phyloP scores from a whole-genome alignment of 2,329 filamentous ascomycete genomes.

The Nemania abortiva region DNA sequence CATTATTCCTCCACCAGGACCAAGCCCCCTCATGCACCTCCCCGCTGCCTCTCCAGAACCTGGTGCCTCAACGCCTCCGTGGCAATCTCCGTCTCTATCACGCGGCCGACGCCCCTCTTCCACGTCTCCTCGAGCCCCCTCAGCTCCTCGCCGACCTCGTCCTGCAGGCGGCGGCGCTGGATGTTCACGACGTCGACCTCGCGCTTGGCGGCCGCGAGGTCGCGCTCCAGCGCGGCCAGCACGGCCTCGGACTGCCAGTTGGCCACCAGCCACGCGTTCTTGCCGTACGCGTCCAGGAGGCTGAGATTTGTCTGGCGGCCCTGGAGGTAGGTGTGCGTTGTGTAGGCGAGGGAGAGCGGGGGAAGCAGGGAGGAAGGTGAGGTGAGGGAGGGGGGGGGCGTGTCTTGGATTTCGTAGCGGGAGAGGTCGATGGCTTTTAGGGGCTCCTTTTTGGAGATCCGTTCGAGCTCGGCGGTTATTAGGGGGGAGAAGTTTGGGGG shows the following conservation, averaged over 20 bases:
- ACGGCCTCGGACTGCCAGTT: conserved; percentile 85
- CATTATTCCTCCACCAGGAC: not conserved
- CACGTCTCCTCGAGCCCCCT: conserved; percentile 80
- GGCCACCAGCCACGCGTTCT: conserved; percentile 90
- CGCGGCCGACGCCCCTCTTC: conserved; percentile 80
- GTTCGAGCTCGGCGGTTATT: conserved; percentile 76
- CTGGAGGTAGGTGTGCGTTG: conserved; percentile 64
- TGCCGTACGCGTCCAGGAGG: conserved; percentile 84
- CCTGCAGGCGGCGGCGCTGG: conserved; percentile 76
- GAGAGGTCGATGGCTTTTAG: conserved; percentile 76
- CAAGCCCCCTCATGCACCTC: conserved; percentile 29
- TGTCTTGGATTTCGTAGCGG: conserved; percentile 83
- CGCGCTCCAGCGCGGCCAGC: conserved; percentile 76
- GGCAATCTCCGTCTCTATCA: conserved; percentile 89
- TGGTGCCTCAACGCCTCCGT: conserved; percentile 77
- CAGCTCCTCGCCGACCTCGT: conserved; percentile 78
- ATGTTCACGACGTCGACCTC: conserved; percentile 81
- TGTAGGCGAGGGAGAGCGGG: conserved; percentile 66
- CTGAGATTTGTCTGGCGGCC: conserved; percentile 69
- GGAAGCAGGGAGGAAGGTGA: conserved; percentile 58
- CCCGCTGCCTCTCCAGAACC: conserved; percentile 73
- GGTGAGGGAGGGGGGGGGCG: conserved; percentile 60
- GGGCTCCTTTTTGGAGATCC: conserved; percentile 69
- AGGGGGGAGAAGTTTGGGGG: conserved; percentile 71
- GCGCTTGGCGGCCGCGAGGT: conserved; percentile 75